Percentiles rank a stretch among this genome's conserved stretches.
These are phyloP conservation scores for Seminavis robusta DNA, from an alignment of 108 stramenopile species.

Conservation along the genomic window DNA sequence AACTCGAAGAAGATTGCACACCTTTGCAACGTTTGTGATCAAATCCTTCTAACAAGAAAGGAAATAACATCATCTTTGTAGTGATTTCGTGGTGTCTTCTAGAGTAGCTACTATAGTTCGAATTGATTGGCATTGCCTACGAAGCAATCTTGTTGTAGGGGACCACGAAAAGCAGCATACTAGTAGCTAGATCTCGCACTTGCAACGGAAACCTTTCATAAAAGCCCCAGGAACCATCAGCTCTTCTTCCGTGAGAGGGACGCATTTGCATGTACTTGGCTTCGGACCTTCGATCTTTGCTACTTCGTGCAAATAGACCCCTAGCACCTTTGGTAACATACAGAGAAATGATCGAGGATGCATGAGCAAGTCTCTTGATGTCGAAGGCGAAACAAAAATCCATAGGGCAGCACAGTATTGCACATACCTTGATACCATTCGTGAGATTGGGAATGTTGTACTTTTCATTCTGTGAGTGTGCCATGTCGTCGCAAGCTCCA, in stretches of 20 bases:
- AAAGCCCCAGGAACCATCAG: slow-evolving; percentile 73
- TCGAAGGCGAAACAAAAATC: not conserved
- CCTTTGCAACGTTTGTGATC: too few species aligned
- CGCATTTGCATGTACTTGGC: slow-evolving; percentile 67
- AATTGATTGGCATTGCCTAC: too few species aligned
- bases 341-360: not conserved
- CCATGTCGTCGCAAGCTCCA: slow-evolving; percentile 85
- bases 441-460: slow-evolving; percentile 68
- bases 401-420: not conserved
- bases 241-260: slow-evolving; percentile 65
- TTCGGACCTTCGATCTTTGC: slow-evolving; percentile 72
- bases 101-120: too few species aligned
- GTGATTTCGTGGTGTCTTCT: too few species aligned
- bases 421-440: slow-evolving; percentile 63
- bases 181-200: slow-evolving; percentile 76
- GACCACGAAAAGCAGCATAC: too few species aligned
- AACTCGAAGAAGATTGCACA: too few species aligned
- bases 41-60: too few species aligned
- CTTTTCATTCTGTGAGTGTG: slow-evolving; percentile 87
- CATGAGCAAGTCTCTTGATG: not conserved
- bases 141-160: too few species aligned
- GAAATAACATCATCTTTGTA: too few species aligned
- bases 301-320: slow-evolving; percentile 70
- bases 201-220: slow-evolving; percentile 73
- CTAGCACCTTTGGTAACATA: too few species aligned